Evolutionary conservation across 2,329 filamentous ascomycete genomes (phyloP).

Genomic region (Diaporthe nobilis): DNA sequence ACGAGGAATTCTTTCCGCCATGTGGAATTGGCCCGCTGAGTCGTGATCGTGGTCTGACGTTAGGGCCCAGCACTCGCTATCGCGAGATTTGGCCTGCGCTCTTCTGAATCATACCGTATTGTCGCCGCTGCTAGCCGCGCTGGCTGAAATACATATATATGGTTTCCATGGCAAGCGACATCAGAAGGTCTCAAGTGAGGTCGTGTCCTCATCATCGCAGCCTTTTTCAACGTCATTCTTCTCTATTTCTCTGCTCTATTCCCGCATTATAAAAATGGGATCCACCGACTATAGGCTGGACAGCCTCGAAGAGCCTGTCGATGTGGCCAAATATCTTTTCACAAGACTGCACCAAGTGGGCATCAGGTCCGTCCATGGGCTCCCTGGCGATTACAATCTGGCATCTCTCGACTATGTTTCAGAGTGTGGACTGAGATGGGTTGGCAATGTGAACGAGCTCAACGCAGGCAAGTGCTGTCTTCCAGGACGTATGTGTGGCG

Average conservation of each 20-base stretch:
- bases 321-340: conserved; percentile 79
- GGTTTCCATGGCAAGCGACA: background rate
- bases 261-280: conserved; percentile 17
- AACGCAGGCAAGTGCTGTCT: conserved; percentile 70
- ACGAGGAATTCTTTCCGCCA: conserved; percentile 24
- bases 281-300: conserved; percentile 58
- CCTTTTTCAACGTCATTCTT: background rate
- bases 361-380: conserved; percentile 75
- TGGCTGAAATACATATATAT: background rate
- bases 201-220: background rate
- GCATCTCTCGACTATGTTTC: conserved; percentile 76
- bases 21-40: conserved; percentile 11
- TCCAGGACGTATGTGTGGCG: too few relatives aligned
- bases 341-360: conserved; percentile 74
- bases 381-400: conserved; percentile 83
- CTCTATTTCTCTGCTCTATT: background rate
- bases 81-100: conserved; percentile 19
- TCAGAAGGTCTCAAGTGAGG: conserved; percentile 4
- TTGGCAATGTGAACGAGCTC: conserved; percentile 79
- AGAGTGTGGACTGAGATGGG: conserved; percentile 72
- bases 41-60: conserved; percentile 28
- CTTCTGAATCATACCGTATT: background rate
- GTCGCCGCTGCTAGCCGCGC: conserved; percentile 34
- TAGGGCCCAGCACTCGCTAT: conserved; percentile 11
- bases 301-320: conserved; percentile 64